Evolutionary conservation across 164 flowering plant genomes (phyloP).

Genomic region (Kingdonia uniflora): DNA sequence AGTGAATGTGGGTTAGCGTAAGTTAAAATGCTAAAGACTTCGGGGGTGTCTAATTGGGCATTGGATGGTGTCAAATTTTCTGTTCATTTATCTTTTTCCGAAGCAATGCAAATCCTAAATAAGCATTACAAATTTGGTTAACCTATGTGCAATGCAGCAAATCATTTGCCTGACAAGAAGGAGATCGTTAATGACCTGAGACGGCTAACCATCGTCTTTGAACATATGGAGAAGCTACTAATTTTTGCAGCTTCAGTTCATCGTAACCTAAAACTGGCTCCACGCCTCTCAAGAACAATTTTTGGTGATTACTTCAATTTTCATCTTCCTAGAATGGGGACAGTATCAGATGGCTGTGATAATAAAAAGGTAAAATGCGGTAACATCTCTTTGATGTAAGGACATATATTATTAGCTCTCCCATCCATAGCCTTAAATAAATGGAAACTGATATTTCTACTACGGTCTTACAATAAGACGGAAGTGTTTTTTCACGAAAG

Average conservation of each 20-base stretch:
- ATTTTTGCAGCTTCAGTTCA: slow-evolving; percentile 78
- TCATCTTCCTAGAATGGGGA: slow-evolving; percentile 66
- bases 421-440: too few relatives aligned
- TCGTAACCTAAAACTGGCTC: slow-evolving; percentile 60
- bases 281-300: slow-evolving; percentile 53
- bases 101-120: too few relatives aligned
- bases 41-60: too few relatives aligned
- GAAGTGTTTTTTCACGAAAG: too few relatives aligned
- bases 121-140: neutral
- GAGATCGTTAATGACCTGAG: slow-evolving; percentile 26
- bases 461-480: too few relatives aligned
- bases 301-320: slow-evolving; percentile 52
- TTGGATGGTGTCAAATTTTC: too few relatives aligned
- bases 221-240: slow-evolving; percentile 69
- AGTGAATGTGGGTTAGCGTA: too few relatives aligned
- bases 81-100: too few relatives aligned
- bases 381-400: neutral
- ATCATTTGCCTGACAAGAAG: slow-evolving; percentile 12
- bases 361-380: slow-evolving; percentile 33
- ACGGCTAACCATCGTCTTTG: slow-evolving; percentile 53
- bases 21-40: too few relatives aligned
- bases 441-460: too few relatives aligned
- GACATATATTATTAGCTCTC: too few relatives aligned
- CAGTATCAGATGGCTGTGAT: slow-evolving; percentile 17
- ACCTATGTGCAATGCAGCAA: slow-evolving; percentile 17